Base-by-base conservation (phyloP, 257 asterid genomes). In the Forsythia suspensa region DNA sequence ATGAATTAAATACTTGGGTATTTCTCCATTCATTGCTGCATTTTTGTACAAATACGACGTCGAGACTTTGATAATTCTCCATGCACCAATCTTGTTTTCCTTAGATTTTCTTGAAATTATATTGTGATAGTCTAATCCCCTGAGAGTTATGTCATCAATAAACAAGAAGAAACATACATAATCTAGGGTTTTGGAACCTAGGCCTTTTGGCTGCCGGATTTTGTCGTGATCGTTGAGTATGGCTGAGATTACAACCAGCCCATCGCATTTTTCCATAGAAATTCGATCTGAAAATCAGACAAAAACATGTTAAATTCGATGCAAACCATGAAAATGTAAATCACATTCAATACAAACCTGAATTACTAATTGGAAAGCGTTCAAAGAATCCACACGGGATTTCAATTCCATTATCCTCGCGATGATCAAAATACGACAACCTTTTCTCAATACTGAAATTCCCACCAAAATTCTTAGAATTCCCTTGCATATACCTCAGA, bases 331-430 rank as follows among this genome's bases (percentile, higher is more conserved):
- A 41, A 41, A 4, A 41, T 41, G 44, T 8, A 42, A 66, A 66
- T 7, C 29, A 24, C 34, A 52, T 43, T 24, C 15, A 24, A 29
- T 36, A 84, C 93, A 76, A 9, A 95, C 99, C 99, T 0, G 83
- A 71, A 70, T 36, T 38, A 24, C 82, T 73, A 75, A 93, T 77
- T 0, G 96, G 97, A 70, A 91, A 89, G 7, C 4, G 71, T 71
- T 83, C 88, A 29, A 95, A 89, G 89, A 93, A 93, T 51, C 99
- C 99, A 80, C 99, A 92, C 6, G 99, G 97, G 76, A 91, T 76
- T 86, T 79, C 82, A 52, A 21, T 76, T 48, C 65, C 87, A 16
- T 83, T 1, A 1, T 29, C 82, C 3, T 82, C 86, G 3, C 18
- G 70, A 76, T 78, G 86, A 84, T 90, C 80, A 41, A 90, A 87